Percentiles rank a stretch among this genome's conserved stretches.
These are phyloP conservation scores for Exserohilum rostratum DNA, from an alignment of 2,329 filamentous ascomycete species.

Conservation along the genomic window DNA sequence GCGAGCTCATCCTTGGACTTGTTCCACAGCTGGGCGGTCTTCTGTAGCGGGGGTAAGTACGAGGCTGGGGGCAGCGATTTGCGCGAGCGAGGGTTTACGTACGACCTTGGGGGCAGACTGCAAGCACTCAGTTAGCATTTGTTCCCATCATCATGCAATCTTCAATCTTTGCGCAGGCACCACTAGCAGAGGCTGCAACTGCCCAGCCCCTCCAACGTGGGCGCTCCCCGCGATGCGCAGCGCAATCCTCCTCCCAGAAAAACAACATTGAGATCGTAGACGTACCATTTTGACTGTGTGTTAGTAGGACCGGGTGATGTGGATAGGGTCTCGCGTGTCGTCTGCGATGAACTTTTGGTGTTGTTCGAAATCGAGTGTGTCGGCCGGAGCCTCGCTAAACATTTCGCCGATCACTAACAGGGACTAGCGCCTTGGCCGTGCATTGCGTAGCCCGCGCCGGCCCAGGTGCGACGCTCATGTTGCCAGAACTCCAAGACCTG, in stretches of 20 bases:
- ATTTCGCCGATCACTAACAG: conserved; percentile 5
- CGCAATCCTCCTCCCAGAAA: conserved; percentile 9
- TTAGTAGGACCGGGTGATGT: conserved; percentile 46
- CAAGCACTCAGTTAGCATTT: conserved; percentile 40
- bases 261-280: conserved; percentile 25
- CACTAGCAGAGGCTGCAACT: conserved; percentile 23
- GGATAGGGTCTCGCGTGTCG: conserved; percentile 48
- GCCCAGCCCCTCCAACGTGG: conserved; percentile 18
- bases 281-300: conserved; percentile 49
- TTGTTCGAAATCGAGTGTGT: conserved; percentile 32
- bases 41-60: conserved; percentile 55
- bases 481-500: conserved; percentile 28
- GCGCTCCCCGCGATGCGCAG: conserved; percentile 17
- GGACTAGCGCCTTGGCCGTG: conserved; percentile 30
- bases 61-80: conserved; percentile 35
- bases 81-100: conserved; percentile 32
- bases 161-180: conserved; percentile 30
- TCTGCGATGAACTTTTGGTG: conserved; percentile 32
- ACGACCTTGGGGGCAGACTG: conserved; percentile 71
- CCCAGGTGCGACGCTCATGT: conserved; percentile 25
- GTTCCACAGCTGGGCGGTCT: conserved; percentile 94
- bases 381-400: conserved; percentile 28
- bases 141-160: conserved; percentile 12
- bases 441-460: conserved; percentile 25
- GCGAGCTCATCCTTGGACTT: conserved; percentile 99